Percentiles rank a stretch among this genome's conserved stretches.
phyloP scores from a whole-genome alignment of 192 early-diverging fungal species.

The Backusella tuberculispora region DNA sequence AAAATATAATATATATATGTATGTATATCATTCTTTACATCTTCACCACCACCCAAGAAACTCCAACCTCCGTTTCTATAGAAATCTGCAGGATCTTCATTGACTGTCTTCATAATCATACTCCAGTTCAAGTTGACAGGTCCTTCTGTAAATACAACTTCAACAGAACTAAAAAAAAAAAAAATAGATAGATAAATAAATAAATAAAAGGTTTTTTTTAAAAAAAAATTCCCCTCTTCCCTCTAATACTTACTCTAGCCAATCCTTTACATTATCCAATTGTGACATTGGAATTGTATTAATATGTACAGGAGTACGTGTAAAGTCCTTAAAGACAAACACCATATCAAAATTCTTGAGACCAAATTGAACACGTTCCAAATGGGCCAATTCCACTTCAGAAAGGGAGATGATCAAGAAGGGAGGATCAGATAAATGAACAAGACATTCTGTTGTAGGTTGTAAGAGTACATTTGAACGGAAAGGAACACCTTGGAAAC shows the following conservation, averaged over 20 bases:
- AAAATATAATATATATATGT: neutral
- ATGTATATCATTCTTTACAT: conserved; percentile 42
- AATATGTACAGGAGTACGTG: conserved; percentile 87
- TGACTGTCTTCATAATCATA: conserved; percentile 98
- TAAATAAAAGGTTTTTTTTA: neutral
- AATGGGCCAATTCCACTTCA: conserved; percentile 94
- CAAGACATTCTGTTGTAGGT: conserved; percentile 95
- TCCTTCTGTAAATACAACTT: conserved; percentile 92
- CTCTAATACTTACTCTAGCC: conserved; percentile 71
- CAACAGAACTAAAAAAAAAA: conserved; percentile 65
- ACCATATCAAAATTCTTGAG: conserved; percentile 99
- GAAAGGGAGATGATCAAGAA: conserved; percentile 87
- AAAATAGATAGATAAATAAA: neutral
- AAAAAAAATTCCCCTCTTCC: neutral
- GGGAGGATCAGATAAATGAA: conserved; percentile 94
- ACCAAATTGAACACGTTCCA: conserved; percentile 97
- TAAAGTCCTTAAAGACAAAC: conserved; percentile 95
- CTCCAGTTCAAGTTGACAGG: conserved; percentile 94
- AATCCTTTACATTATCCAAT: conserved; percentile 94
- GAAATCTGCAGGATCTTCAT: conserved; percentile 90
- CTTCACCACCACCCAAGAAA: conserved; percentile 76
- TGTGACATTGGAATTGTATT: conserved; percentile 93
- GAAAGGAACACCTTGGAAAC: conserved; percentile 93
- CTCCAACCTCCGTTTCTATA: conserved; percentile 92
- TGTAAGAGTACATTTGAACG: conserved; percentile 91